These are phyloP conservation scores for Mucor irregularis DNA, from an alignment of 371 early-diverging fungal species.

Conservation along the genomic window DNA sequence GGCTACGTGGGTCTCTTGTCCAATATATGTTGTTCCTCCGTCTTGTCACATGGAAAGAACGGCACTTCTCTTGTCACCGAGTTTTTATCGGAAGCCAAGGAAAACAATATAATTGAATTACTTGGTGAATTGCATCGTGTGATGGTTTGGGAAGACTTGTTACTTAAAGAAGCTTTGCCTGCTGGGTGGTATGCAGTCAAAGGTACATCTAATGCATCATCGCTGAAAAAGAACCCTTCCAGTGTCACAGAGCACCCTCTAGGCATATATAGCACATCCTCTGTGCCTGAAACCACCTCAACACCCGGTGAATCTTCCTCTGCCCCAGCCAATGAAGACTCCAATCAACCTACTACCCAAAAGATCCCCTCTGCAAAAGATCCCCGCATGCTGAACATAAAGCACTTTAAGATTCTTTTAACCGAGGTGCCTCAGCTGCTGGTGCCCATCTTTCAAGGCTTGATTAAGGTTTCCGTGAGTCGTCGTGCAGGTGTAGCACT, in stretches of 20 bases:
- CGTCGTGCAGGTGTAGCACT: conserved; percentile 58
- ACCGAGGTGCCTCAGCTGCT: conserved; percentile 68
- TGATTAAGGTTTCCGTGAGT: conserved; percentile 66
- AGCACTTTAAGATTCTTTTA: conserved; percentile 64
- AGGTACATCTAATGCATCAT: not conserved
- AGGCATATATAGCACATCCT: conserved; percentile 34
- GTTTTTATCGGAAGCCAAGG: conserved; percentile 52
- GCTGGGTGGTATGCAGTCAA: conserved; percentile 66
- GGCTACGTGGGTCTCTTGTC: conserved; percentile 67
- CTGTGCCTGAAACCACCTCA: not conserved
- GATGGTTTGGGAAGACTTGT: conserved; percentile 70
- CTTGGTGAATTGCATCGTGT: conserved; percentile 70
- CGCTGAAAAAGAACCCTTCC: conserved; percentile 20
- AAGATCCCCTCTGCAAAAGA: conserved; percentile 39
- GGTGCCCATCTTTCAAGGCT: conserved; percentile 69
- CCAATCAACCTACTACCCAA: conserved; percentile 1
- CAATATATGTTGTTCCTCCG: conserved; percentile 74
- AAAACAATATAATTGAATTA: conserved; percentile 52
- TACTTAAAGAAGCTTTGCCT: conserved; percentile 65
- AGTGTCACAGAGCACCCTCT: conserved; percentile 37
- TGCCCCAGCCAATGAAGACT: not conserved
- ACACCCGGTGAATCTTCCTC: not conserved
- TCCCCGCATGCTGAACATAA: conserved; percentile 68
- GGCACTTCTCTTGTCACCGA: conserved; percentile 63
- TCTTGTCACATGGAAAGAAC: conserved; percentile 66